Evolutionary conservation across 352 stramenopile genomes (phyloP).

Genomic region (Hyaloperonospora arabidopsidis): DNA sequence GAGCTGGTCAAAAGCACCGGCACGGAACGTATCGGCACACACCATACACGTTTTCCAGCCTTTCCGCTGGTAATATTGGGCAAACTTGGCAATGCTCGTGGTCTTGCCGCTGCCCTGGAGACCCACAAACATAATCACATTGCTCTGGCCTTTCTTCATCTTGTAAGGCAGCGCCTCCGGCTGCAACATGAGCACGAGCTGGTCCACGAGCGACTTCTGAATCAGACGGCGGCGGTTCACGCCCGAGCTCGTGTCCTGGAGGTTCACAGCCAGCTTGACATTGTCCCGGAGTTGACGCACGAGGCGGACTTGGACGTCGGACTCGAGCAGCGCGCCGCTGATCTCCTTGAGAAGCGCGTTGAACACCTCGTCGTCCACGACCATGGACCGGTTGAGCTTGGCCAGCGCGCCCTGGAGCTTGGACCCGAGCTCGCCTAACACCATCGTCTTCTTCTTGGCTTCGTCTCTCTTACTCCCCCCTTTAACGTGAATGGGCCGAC

Average conservation of each 20-base stretch:
- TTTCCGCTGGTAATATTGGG: conserved; percentile 96
- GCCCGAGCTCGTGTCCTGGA: conserved; percentile 69
- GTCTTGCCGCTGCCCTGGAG: conserved; percentile 96
- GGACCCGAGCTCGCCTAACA: conserved; percentile 82
- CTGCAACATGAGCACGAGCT: conserved; percentile 86
- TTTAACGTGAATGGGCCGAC: too few relatives aligned
- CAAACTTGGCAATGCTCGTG: conserved; percentile 99
- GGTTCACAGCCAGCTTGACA: conserved; percentile 81
- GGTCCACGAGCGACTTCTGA: conserved; percentile 87
- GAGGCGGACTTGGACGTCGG: conserved; percentile 85
- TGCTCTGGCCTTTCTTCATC: conserved; percentile 87
- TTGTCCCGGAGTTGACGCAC: conserved; percentile 86
- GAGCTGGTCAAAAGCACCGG: conserved; percentile 98
- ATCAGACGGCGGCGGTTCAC: conserved; percentile 84
- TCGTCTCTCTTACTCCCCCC: background rate
- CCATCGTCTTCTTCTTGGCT: conserved; percentile 52
- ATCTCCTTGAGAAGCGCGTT: conserved; percentile 89
- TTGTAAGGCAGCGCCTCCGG: conserved; percentile 82
- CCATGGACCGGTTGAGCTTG: conserved; percentile 82
- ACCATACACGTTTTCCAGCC: conserved; percentile 99
- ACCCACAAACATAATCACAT: conserved; percentile 92
- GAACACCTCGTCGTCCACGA: conserved; percentile 87
- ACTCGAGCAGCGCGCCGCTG: conserved; percentile 82
- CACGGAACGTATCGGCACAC: conserved; percentile 98
- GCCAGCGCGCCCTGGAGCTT: conserved; percentile 82